Conservation (phyloP, 352 stramenopile species). For the Globisporangium sylvaticum region DNA sequence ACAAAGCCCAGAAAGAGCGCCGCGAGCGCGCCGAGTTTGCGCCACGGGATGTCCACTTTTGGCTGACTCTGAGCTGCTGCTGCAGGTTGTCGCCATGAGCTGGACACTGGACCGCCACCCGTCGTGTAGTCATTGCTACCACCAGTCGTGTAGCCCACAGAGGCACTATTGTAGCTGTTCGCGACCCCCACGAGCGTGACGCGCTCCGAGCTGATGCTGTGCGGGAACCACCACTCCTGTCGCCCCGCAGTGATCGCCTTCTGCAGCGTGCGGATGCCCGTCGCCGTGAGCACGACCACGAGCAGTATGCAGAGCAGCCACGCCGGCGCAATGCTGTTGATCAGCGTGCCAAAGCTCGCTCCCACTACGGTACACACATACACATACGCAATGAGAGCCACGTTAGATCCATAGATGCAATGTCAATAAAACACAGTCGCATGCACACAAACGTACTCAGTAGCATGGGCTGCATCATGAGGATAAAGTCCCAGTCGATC, state of each 20-base stretch:
- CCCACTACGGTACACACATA: slow-evolving; percentile 40
- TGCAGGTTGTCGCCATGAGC: neutral
- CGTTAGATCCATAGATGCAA: no score
- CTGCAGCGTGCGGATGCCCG: slow-evolving; percentile 81
- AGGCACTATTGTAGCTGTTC: neutral
- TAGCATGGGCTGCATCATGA: slow-evolving; percentile 94
- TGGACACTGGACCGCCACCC: neutral
- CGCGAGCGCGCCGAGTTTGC: slow-evolving; percentile 81
- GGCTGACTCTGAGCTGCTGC: slow-evolving; percentile 18
- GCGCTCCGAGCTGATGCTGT: slow-evolving; percentile 11
- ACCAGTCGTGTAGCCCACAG: neutral
- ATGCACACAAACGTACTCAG: slow-evolving; percentile 41
- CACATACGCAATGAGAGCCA: slow-evolving; percentile 1
- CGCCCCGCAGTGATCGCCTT: slow-evolving; percentile 88
- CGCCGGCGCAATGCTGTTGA: slow-evolving; percentile 91
- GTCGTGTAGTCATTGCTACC: slow-evolving; percentile 1
- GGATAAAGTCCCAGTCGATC: slow-evolving; percentile 96
- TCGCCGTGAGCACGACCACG: slow-evolving; percentile 86
- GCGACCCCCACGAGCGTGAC: slow-evolving; percentile 25
- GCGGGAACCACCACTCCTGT: slow-evolving; percentile 71
- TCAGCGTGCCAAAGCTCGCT: slow-evolving; percentile 78
- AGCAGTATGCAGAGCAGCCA: slow-evolving; percentile 86
- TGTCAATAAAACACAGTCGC: no score
- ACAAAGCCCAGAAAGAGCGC: slow-evolving; percentile 89
- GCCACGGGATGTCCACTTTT: slow-evolving; percentile 53